phyloP scores from a whole-genome alignment of 495 filamentous ascomycete species.

The Tuber brumale region DNA sequence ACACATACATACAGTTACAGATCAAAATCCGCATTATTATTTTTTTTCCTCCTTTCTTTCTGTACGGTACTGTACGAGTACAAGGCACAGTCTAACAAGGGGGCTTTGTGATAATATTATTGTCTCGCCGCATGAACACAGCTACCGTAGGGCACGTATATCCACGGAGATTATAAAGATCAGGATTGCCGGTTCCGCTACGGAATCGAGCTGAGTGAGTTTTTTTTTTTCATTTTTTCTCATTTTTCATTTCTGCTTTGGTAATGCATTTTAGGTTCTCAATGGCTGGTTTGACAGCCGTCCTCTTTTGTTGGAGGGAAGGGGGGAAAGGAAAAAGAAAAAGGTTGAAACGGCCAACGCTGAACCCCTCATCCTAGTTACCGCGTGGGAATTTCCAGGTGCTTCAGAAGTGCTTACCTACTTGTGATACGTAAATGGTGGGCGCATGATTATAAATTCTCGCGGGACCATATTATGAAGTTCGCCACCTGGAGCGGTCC shows the following conservation, averaged over 20 bases:
- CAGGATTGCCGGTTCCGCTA: not conserved
- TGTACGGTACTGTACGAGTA: not conserved
- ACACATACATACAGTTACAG: conserved; percentile 2
- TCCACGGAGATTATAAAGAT: not conserved
- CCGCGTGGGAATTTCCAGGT: not conserved
- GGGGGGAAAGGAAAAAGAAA: not conserved
- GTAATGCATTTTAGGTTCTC: not conserved
- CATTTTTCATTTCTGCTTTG: not conserved
- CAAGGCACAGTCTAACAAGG: not conserved
- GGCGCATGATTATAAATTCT: not conserved
- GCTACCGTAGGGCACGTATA: not conserved
- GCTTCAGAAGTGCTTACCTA: not conserved
- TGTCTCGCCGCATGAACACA: not conserved
- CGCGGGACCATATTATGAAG: not conserved
- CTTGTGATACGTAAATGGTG: not conserved
- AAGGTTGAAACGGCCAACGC: not conserved
- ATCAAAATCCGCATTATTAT: not conserved
- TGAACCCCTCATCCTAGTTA: not conserved
- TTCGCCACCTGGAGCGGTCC: not conserved
- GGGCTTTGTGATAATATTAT: not conserved
- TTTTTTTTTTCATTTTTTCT: not conserved
- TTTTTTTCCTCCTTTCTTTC: not conserved
- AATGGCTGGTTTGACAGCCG: not conserved
- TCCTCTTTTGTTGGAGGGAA: not conserved
- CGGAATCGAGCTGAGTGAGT: not conserved